A percentile compares a stretch with the other conserved stretches of the same genome.
These are phyloP conservation scores for Candida glaebosa DNA, from an alignment of 805 yeast species.

Conservation along the genomic window DNA sequence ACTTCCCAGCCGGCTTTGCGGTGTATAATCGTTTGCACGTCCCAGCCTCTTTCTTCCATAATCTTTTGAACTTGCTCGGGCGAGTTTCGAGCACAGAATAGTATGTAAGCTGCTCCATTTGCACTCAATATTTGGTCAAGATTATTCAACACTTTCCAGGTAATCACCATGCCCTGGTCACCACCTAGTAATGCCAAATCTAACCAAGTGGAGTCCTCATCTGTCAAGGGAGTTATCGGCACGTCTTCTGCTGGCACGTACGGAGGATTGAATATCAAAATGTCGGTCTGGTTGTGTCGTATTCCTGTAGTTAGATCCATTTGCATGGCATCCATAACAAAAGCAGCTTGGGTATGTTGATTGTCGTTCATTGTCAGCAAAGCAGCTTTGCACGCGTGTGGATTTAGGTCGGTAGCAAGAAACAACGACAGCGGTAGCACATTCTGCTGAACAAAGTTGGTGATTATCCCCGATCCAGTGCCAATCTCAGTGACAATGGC, in stretches of 20 bases:
- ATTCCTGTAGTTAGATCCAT: constrained; percentile 56
- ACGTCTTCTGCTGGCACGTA: constrained; percentile 86
- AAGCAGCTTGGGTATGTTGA: constrained; percentile 6
- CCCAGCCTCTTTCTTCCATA: constrained; percentile 55
- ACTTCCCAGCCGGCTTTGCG: constrained; percentile 97
- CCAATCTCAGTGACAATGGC: constrained; percentile 72
- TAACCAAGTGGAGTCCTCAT: constrained; percentile 63
- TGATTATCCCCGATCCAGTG: constrained; percentile 86
- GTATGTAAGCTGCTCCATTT: constrained; percentile 75
- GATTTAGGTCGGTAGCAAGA: constrained; percentile 77
- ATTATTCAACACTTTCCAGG: constrained; percentile 56
- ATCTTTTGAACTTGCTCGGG: constrained; percentile 56
- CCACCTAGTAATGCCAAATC: constrained; percentile 93
- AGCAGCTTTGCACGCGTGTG: constrained; percentile 61
- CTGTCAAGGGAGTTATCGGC: constrained; percentile 52
- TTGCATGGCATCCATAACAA: constrained; percentile 36
- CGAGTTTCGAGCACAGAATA: constrained; percentile 88
- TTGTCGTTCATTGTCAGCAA: constrained; percentile 20
- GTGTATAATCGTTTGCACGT: constrained; percentile 46
- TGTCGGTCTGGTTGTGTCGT: constrained; percentile 49
- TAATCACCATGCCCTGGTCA: constrained; percentile 82
- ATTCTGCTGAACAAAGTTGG: constrained; percentile 66
- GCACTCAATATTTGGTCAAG: constrained; percentile 52
- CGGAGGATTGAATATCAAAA: constrained; percentile 90
- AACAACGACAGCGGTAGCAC: constrained; percentile 51